These are phyloP conservation scores for Orobanche coerulescens DNA, from an alignment of 257 asterid species.

Conservation along the genomic window DNA sequence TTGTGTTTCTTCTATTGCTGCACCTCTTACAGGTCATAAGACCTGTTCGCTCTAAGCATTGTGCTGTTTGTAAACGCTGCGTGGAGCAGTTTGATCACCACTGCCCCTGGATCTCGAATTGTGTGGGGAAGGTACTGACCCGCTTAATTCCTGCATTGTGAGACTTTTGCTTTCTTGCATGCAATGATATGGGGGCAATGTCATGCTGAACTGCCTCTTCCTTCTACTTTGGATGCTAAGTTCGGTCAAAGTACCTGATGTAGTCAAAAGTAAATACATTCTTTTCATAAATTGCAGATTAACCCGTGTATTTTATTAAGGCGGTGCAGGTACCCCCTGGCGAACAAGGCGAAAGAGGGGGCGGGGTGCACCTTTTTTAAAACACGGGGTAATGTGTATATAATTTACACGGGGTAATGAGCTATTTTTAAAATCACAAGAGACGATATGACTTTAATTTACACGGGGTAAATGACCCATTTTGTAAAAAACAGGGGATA, in stretches of 20 bases:
- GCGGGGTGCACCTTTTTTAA: too few relatives aligned
- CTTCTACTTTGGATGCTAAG: constrained; percentile 3
- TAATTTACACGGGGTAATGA: too few relatives aligned
- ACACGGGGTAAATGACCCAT: too few relatives aligned
- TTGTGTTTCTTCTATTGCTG: constrained; percentile 15
- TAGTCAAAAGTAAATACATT: not conserved
- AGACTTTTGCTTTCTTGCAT: not conserved
- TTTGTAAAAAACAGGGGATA: too few relatives aligned
- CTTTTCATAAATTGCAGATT: too few relatives aligned
- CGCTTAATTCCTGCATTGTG: not conserved
- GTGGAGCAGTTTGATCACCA: constrained; percentile 99
- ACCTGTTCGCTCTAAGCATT: constrained; percentile 96
- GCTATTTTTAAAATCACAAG: too few relatives aligned
- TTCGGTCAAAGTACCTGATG: constrained; percentile 1
- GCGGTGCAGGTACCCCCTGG: too few relatives aligned
- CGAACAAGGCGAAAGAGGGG: too few relatives aligned
- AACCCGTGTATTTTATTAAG: too few relatives aligned
- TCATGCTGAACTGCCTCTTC: constrained; percentile 12
- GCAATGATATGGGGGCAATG: constrained; percentile 14
- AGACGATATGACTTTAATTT: too few relatives aligned
- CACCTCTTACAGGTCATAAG: constrained; percentile 63
- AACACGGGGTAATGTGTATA: too few relatives aligned
- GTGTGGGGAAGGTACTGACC: constrained; percentile 83
- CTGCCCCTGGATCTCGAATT: constrained; percentile 98
- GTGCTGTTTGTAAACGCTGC: constrained; percentile 81